Evolutionary conservation across 176 grass and related monocot genomes (phyloP).

Genomic region (Rhipidocladum racemiflorum): DNA sequence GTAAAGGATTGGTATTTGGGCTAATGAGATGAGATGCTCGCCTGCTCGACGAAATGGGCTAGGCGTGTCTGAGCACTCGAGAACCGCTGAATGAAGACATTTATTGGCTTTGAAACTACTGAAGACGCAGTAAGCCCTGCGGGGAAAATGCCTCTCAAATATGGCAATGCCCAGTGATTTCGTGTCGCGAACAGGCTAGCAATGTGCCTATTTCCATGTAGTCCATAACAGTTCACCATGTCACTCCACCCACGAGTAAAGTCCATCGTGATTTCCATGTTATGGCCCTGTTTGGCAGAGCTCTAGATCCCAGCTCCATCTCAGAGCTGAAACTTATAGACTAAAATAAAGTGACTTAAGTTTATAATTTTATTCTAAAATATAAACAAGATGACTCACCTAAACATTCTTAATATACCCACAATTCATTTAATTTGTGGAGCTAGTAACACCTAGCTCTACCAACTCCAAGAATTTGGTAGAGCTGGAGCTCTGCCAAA

Average conservation of each 20-base stretch:
- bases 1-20: background rate
- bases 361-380: too few relatives aligned
- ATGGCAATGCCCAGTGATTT: slow-evolving; percentile 49
- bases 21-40: background rate
- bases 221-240: slow-evolving; percentile 54
- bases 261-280: slow-evolving; percentile 47
- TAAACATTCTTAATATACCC: too few relatives aligned
- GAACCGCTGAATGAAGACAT: slow-evolving; percentile 63
- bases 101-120: slow-evolving; percentile 44
- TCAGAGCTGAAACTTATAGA: too few relatives aligned
- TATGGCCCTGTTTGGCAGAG: too few relatives aligned
- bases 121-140: slow-evolving; percentile 39
- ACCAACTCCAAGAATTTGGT: too few relatives aligned
- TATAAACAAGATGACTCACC: too few relatives aligned
- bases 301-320: too few relatives aligned
- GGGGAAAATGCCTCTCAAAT: slow-evolving; percentile 58
- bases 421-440: too few relatives aligned
- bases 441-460: too few relatives aligned
- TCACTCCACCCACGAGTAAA: slow-evolving; percentile 68
- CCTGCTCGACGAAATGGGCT: slow-evolving; percentile 63
- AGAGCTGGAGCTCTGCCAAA: too few relatives aligned
- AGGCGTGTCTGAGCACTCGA: slow-evolving; percentile 50
- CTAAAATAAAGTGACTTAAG: too few relatives aligned
- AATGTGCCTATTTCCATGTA: slow-evolving; percentile 63
- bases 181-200: slow-evolving; percentile 44